These are phyloP conservation scores for Aegilops longissima DNA, from an alignment of 176 grass and related monocot genomes.

Conservation along the genomic window DNA sequence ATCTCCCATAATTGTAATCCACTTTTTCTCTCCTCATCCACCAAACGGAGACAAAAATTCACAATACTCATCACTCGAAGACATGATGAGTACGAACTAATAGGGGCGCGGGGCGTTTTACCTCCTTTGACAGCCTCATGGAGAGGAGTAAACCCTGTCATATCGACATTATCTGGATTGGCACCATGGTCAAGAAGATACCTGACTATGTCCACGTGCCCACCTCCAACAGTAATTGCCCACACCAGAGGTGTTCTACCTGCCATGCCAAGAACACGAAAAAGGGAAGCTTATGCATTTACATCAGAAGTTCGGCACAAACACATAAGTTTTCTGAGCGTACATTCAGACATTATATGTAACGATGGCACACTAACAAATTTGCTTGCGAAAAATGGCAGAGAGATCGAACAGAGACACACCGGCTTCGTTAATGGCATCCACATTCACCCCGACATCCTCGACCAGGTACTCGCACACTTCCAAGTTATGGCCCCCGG, in stretches of 20 bases:
- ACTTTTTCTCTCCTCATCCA: too few relatives aligned
- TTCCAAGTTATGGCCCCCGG: too few relatives aligned
- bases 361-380: neutral
- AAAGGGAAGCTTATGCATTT: neutral
- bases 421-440: neutral
- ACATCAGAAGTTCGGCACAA: neutral
- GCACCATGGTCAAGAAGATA: slow-evolving; percentile 11
- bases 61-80: too few relatives aligned
- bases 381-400: neutral
- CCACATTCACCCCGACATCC: neutral
- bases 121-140: neutral
- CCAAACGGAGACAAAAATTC: too few relatives aligned
- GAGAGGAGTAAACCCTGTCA: neutral
- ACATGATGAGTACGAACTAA: too few relatives aligned
- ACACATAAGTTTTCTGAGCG: neutral
- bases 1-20: too few relatives aligned
- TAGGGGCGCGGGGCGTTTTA: neutral
- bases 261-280: neutral
- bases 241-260: neutral
- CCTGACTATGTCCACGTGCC: neutral
- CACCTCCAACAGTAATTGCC: neutral
- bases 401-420: neutral
- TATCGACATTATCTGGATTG: neutral
- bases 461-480: neutral
- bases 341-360: neutral